Conservation (phyloP, 305 asterid genomes). For the Salvia sclarea region DNA sequence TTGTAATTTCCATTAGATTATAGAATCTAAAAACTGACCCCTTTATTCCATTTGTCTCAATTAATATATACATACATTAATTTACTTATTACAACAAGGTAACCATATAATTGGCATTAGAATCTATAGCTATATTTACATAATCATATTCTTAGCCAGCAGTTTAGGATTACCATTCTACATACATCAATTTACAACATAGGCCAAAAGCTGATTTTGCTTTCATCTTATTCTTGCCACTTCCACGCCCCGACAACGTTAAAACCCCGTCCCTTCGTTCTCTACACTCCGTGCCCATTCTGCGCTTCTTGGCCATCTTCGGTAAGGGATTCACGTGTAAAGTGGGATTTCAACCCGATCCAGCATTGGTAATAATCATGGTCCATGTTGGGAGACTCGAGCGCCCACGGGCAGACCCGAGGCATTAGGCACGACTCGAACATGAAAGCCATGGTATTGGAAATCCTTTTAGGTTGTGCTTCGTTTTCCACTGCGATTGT, state of each 20-base stretch:
- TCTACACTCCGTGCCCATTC: constrained; percentile 32
- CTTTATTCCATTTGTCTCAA: too few species aligned
- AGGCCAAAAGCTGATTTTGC: not conserved
- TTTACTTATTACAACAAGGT: too few species aligned
- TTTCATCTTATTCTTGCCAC: not conserved
- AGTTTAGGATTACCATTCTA: not conserved
- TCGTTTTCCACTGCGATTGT: constrained; percentile 73
- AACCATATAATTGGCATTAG: not conserved
- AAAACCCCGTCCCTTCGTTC: constrained; percentile 1
- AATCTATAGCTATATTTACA: constrained; percentile 17
- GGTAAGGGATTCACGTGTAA: constrained; percentile 36
- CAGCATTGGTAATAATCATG: constrained; percentile 91
- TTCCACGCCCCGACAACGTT: too few species aligned
- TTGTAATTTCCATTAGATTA: too few species aligned
- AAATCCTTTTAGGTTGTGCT: constrained; percentile 67
- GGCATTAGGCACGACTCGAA: constrained; percentile 94
- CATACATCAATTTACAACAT: not conserved
- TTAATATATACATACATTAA: not conserved
- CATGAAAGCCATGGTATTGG: constrained; percentile 91
- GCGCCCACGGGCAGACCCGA: constrained; percentile 86
- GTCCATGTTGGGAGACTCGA: constrained; percentile 78
- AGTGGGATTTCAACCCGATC: constrained; percentile 94
- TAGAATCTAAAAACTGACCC: too few species aligned
- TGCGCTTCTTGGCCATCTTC: constrained; percentile 30
- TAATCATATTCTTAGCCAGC: constrained; percentile 2